phyloP scores from a whole-genome alignment of 2,329 filamentous ascomycete species.

The Gremmenia infestans region DNA sequence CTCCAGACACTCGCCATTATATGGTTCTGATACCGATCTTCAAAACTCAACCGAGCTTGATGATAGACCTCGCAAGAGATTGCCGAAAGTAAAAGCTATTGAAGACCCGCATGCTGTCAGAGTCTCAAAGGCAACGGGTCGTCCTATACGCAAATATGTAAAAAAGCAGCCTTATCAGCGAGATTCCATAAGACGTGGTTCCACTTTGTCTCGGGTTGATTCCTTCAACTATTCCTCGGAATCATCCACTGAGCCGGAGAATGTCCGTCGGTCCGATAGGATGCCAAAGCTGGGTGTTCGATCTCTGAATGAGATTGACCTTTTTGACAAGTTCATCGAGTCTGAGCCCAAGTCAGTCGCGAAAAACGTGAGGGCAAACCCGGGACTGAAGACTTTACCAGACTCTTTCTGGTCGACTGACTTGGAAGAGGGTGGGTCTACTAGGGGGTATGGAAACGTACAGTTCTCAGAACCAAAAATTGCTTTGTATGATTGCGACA shows the following conservation, averaged over 20 bases:
- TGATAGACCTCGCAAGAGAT: no score
- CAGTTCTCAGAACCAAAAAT: conserved; percentile 2
- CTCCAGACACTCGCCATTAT: neutral
- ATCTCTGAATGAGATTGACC: conserved; percentile 11
- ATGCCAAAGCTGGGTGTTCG: neutral
- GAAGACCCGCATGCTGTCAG: no score
- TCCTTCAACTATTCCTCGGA: neutral
- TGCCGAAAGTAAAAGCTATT: no score
- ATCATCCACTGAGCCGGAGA: neutral
- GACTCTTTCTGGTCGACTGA: conserved; percentile 4
- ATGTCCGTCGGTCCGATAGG: neutral
- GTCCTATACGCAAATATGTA: conserved; percentile 1
- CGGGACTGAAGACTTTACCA: conserved; percentile 26
- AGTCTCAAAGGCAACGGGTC: conserved; percentile 6
- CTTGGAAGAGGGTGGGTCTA: neutral
- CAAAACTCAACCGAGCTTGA: no score
- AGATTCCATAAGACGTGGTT: neutral
- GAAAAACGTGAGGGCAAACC: conserved; percentile 15
- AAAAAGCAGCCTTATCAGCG: neutral
- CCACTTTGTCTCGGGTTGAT: neutral
- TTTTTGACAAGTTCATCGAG: neutral
- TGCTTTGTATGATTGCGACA: conserved; percentile 1
- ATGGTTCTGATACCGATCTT: no score
- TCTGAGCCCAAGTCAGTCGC: conserved; percentile 19
- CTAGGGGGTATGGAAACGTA: neutral